Conservation (phyloP, 441 rosid species). For the Jatropha podagrica region DNA sequence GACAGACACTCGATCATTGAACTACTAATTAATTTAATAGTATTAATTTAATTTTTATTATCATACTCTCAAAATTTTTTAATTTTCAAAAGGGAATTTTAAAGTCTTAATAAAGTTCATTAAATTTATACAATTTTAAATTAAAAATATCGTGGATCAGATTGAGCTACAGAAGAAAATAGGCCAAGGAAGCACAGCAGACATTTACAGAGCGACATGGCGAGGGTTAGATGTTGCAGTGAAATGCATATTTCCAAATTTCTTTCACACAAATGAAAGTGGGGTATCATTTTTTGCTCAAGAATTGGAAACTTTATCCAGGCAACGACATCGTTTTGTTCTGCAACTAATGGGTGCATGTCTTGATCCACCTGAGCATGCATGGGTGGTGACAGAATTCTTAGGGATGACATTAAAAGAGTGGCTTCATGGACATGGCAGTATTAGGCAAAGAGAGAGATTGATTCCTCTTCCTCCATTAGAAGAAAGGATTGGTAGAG, state of each 20-base stretch:
- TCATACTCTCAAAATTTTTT: too few species aligned
- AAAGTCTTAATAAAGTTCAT: too few species aligned
- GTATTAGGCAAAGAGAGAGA: constrained; percentile 29
- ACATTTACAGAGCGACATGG: constrained; percentile 49
- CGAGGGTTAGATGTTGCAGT: constrained; percentile 58
- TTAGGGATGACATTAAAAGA: constrained; percentile 47
- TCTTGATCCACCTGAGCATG: constrained; percentile 47
- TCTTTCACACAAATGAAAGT: constrained; percentile 38
- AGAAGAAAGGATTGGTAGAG: constrained; percentile 34
- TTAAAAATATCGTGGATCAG: constrained; percentile 17
- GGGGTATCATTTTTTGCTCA: constrained; percentile 44
- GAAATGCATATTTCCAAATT: constrained; percentile 47
- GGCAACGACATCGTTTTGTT: constrained; percentile 48
- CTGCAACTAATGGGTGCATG: constrained; percentile 59
- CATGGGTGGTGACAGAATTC: constrained; percentile 54
- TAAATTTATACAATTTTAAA: not conserved
- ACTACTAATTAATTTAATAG: not conserved
- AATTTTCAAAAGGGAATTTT: too few species aligned
- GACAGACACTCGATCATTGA: too few species aligned
- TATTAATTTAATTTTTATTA: too few species aligned
- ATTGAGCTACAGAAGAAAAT: constrained; percentile 40
- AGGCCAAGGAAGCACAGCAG: constrained; percentile 55
- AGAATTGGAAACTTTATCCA: constrained; percentile 50
- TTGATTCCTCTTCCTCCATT: constrained; percentile 39
- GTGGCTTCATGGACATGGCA: constrained; percentile 53